These are phyloP conservation scores for Penicillium pulvis DNA, from an alignment of 495 filamentous ascomycete species.

Conservation along the genomic window DNA sequence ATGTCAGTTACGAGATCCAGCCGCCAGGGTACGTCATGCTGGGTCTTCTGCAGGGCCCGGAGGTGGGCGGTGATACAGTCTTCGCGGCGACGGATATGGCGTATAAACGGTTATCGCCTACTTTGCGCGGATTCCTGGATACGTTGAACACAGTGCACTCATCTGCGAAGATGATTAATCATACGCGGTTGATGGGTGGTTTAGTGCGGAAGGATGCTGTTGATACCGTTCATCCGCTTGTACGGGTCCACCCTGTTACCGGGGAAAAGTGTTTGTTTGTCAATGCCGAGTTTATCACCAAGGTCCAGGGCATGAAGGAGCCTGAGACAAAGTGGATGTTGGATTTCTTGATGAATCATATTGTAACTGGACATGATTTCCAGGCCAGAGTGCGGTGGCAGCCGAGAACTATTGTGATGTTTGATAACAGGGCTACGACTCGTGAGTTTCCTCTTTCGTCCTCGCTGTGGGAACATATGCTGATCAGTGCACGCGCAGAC, in stretches of 20 bases:
- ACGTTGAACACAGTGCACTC: slow-evolving; percentile 71
- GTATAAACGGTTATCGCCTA: slow-evolving; percentile 70
- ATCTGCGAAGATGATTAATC: slow-evolving; percentile 72
- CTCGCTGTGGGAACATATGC: not conserved
- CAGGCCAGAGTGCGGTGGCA: slow-evolving; percentile 87
- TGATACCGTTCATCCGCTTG: slow-evolving; percentile 69
- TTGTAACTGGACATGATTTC: slow-evolving; percentile 80
- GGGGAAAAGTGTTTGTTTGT: slow-evolving; percentile 80
- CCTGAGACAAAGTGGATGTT: slow-evolving; percentile 60
- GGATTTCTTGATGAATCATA: slow-evolving; percentile 88
- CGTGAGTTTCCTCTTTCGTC: slow-evolving; percentile 43
- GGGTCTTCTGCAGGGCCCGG: slow-evolving; percentile 57
- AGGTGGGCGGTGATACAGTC: slow-evolving; percentile 73
- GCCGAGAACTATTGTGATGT: slow-evolving; percentile 80
- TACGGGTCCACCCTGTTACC: slow-evolving; percentile 74
- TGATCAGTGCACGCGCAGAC: slow-evolving; percentile 33
- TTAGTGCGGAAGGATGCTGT: slow-evolving; percentile 71
- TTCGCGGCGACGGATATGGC: slow-evolving; percentile 77
- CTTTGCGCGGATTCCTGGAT: slow-evolving; percentile 73
- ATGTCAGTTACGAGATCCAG: slow-evolving; percentile 62
- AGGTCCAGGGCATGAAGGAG: slow-evolving; percentile 72
- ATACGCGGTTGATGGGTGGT: slow-evolving; percentile 60
- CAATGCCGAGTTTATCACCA: slow-evolving; percentile 79
- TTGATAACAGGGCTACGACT: slow-evolving; percentile 67
- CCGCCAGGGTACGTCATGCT: slow-evolving; percentile 61